Percentiles rank a stretch among this genome's conserved stretches.
phyloP scores from a whole-genome alignment of 2,329 filamentous ascomycete species.

The Akanthomyces uredinophilus region DNA sequence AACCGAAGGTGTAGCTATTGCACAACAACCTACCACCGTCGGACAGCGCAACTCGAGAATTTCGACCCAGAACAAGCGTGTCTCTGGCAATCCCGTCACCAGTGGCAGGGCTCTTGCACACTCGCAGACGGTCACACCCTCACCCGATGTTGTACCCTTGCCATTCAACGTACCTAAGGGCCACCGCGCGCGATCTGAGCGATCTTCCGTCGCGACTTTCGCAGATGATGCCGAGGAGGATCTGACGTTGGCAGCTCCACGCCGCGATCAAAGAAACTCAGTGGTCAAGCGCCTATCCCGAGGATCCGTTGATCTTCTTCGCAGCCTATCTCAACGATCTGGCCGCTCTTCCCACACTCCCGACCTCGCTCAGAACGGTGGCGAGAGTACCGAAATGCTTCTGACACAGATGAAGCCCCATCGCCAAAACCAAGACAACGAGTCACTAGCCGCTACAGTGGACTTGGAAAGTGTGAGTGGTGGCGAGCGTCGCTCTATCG shows the following conservation, averaged over 20 bases:
- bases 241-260: constrained; percentile 14
- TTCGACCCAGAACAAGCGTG: constrained; percentile 18
- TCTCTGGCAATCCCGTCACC: constrained; percentile 20
- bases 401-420: constrained; percentile 26
- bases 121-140: constrained; percentile 27
- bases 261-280: constrained; percentile 30
- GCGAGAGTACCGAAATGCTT: constrained; percentile 44
- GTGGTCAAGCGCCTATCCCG: constrained; percentile 45
- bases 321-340: constrained; percentile 31
- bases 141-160: constrained; percentile 54
- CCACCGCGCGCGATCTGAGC: constrained; percentile 38
- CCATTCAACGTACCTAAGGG: constrained; percentile 57
- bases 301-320: constrained; percentile 35
- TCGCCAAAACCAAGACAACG: constrained; percentile 37
- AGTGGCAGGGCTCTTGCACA: constrained; percentile 16
- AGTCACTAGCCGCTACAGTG: constrained; percentile 54
- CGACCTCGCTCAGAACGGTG: constrained; percentile 20
- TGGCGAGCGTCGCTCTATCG: constrained; percentile 30
- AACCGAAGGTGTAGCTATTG: constrained; percentile 11
- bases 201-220: constrained; percentile 66
- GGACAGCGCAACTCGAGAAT: not conserved
- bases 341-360: constrained; percentile 2
- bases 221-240: constrained; percentile 59
- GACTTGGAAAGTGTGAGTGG: constrained; percentile 46
- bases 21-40: not conserved